Evolutionary conservation across 495 filamentous ascomycete species (phyloP), one percentile per base, ranked within the genome.

Genomic region (Aspergillus baeticus): DNA sequence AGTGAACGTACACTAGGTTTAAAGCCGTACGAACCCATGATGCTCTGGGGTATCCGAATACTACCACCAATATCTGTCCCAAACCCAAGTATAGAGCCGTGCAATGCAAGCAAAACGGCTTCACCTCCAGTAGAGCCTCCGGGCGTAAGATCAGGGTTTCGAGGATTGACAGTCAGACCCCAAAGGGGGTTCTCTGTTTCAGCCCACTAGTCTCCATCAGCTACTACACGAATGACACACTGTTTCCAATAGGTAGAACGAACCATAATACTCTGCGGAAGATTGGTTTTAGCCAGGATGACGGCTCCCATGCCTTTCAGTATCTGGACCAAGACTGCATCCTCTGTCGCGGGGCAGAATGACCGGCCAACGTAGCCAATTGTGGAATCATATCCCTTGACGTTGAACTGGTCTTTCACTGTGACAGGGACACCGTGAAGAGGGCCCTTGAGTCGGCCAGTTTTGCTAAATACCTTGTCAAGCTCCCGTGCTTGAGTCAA

Each of bases 351-450:
- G 8, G 81, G 81, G 10, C 77, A 59, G 42, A 78, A 78, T 18
- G 80, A 70, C 37, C 80, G 70, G 15, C 71, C 76, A 17, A 83
- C 77, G 59, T 86, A 83, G n/a, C 82, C 84, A 15, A 86, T 67
- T 0, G 81, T 80, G 0, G 79, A 69, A 52, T 87, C 81, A 18
- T 79, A 63, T n/a, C 80, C 84, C 55, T 77, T 77, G 49, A 90
- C 67, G 39, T 86, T 78, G 67, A 89, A 89, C 22, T 83, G 78
- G 56, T 90, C 87, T 62, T 91, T 87, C 6, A 88, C 50, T 1
- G 74, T 78, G 36, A 90, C 71, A 1, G 85, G 86, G 8, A 90
- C 71, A 3, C 87, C 86, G 60, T 89, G 86, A 3, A 91, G 70
- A 1, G 84, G 82, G 0, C 87, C 87, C 41, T 79, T 65, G 0